Percentiles rank a stretch among this genome's conserved stretches.
Conservation (phyloP, 148 eudicot species). For the Cornus suecica region DNA sequence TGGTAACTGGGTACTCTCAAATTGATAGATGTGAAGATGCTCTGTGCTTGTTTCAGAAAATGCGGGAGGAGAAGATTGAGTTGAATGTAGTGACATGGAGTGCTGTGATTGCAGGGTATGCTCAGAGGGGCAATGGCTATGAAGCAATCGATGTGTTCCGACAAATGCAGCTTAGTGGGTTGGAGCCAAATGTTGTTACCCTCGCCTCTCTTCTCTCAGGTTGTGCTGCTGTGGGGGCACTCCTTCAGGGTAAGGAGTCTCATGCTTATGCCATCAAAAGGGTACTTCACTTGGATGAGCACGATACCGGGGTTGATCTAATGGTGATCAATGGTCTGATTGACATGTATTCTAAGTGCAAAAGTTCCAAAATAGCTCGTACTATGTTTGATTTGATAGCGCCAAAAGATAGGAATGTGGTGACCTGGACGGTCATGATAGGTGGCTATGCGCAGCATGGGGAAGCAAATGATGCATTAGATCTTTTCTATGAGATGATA, state of each 20-base stretch:
- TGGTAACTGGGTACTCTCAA: conserved; percentile 73
- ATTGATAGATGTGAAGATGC: conserved; percentile 62
- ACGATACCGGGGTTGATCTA: conserved; percentile 40
- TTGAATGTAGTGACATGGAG: conserved; percentile 75
- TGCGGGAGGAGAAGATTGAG: conserved; percentile 44
- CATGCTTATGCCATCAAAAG: conserved; percentile 59
- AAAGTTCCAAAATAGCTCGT: conserved; percentile 40
- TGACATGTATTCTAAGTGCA: conserved; percentile 81
- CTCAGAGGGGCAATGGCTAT: conserved; percentile 64
- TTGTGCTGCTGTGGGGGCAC: conserved; percentile 61
- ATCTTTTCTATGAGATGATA: conserved; percentile 58
- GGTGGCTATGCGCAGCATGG: conserved; percentile 82
- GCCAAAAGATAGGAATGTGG: conserved; percentile 46
- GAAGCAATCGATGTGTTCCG: conserved; percentile 62
- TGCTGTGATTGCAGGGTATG: conserved; percentile 77
- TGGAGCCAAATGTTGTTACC: conserved; percentile 66
- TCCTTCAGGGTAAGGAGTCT: conserved; percentile 59
- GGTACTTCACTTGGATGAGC: conserved; percentile 24
- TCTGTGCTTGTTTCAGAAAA: conserved; percentile 53
- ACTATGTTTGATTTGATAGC: conserved; percentile 43
- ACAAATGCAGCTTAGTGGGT: conserved; percentile 45
- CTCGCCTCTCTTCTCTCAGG: conserved; percentile 65
- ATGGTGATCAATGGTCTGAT: conserved; percentile 68
- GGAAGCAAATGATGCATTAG: conserved; percentile 63
- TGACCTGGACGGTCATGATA: conserved; percentile 81